Conservation (phyloP, 2,329 filamentous ascomycete genomes). For the Phyllachora maydis region DNA sequence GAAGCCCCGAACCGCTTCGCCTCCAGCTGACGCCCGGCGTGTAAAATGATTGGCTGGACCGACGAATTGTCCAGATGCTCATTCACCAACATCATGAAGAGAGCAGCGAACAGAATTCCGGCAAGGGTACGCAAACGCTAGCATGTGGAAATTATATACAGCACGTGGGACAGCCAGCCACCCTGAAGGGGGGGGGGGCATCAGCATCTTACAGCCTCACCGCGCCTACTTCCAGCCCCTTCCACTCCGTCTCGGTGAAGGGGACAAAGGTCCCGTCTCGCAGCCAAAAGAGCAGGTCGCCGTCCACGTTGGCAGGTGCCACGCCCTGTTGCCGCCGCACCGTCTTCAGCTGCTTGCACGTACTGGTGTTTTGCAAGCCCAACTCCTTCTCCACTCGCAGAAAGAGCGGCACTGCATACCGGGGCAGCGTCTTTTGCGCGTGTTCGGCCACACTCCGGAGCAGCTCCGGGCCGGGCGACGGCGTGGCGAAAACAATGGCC, state of each 20-base stretch:
- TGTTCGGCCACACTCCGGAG: constrained; percentile 40
- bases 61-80: no score
- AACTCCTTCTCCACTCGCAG: constrained; percentile 43
- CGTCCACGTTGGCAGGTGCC: constrained; percentile 31
- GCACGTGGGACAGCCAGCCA: no score
- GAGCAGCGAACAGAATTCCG: no score
- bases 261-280: constrained; percentile 42
- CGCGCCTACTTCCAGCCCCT: constrained; percentile 38
- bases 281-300: constrained; percentile 41
- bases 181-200: no score
- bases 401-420: constrained; percentile 61
- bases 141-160: no score
- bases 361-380: constrained; percentile 50
- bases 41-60: no score
- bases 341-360: constrained; percentile 76
- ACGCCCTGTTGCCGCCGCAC: constrained; percentile 50
- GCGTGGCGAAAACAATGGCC: constrained; percentile 35
- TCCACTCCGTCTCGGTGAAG: constrained; percentile 51
- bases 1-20: no score
- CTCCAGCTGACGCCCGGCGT: no score
- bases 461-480: constrained; percentile 14
- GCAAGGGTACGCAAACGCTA: no score
- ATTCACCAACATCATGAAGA: no score
- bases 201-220: constrained; percentile 46
- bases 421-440: constrained; percentile 35